phyloP scores from a whole-genome alignment of 768 basidiomycete genomes.

The Podaxis carcinomalis region DNA sequence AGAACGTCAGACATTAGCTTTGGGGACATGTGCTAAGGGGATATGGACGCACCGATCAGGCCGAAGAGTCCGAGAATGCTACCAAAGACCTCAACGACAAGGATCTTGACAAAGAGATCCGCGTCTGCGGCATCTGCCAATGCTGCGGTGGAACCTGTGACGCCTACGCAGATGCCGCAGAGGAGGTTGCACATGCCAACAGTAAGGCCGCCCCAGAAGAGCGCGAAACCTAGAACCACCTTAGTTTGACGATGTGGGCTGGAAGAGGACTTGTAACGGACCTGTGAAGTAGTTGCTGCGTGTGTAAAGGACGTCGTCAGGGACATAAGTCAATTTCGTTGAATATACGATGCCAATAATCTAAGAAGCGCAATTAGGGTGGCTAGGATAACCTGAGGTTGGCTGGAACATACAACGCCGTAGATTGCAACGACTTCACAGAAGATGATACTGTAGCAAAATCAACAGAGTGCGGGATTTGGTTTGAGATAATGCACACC shows the following conservation, averaged over 20 bases:
- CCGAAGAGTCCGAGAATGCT: slow-evolving; percentile 92
- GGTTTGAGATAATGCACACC: slow-evolving; percentile 41
- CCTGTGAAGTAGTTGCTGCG: slow-evolving; percentile 91
- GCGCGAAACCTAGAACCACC: slow-evolving; percentile 64
- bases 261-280: slow-evolving; percentile 18
- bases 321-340: slow-evolving; percentile 62
- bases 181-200: slow-evolving; percentile 93
- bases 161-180: slow-evolving; percentile 91
- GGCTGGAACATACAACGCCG: slow-evolving; percentile 65
- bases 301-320: slow-evolving; percentile 72
- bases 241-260: neutral
- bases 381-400: neutral
- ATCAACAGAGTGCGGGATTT: neutral
- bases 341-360: slow-evolving; percentile 98
- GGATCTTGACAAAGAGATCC: slow-evolving; percentile 90
- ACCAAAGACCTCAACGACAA: slow-evolving; percentile 93
- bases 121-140: slow-evolving; percentile 95
- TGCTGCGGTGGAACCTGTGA: slow-evolving; percentile 94
- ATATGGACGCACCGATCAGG: slow-evolving; percentile 67
- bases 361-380: slow-evolving; percentile 29
- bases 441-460: slow-evolving; percentile 83
- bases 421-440: slow-evolving; percentile 99
- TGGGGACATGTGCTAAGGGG: neutral
- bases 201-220: slow-evolving; percentile 97
- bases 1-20: neutral